Percentiles rank a stretch among this genome's conserved stretches.
Conservation (phyloP, 768 basidiomycete species). For the Podaxis mareebaensis region DNA sequence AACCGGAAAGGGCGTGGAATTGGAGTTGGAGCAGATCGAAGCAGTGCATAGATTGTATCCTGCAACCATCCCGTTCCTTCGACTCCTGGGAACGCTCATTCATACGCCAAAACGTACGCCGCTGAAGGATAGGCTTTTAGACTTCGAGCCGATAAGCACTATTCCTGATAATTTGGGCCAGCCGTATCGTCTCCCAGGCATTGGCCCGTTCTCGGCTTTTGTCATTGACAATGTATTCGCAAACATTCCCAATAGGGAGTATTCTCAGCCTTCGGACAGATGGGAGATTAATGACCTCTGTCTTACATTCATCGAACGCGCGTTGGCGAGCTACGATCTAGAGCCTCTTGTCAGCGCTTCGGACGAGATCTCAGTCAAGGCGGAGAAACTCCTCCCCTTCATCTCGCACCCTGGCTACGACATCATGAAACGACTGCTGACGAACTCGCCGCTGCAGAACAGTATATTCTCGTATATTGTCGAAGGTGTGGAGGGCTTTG, state of each 20-base stretch:
- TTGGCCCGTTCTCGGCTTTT: constrained; percentile 82
- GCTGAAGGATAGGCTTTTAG: constrained; percentile 56
- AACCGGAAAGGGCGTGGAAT: constrained; percentile 76
- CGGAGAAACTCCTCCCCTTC: constrained; percentile 54
- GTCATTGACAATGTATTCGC: constrained; percentile 89
- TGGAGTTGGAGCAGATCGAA: constrained; percentile 89
- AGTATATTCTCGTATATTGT: constrained; percentile 78
- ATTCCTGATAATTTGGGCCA: constrained; percentile 81
- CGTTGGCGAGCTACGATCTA: constrained; percentile 79
- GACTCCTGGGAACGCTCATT: constrained; percentile 78
- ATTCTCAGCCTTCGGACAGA: constrained; percentile 68
- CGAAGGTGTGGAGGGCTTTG: constrained; percentile 77
- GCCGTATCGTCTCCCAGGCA: constrained; percentile 77
- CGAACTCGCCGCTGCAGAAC: constrained; percentile 68
- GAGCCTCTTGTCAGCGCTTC: constrained; percentile 63
- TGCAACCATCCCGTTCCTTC: constrained; percentile 85
- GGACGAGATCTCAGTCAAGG: constrained; percentile 53
- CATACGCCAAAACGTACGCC: constrained; percentile 79
- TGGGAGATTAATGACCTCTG: constrained; percentile 89
- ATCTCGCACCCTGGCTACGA: constrained; percentile 87
- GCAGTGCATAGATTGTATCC: constrained; percentile 78
- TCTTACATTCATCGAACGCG: constrained; percentile 82
- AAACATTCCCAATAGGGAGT: constrained; percentile 74
- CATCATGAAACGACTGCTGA: constrained; percentile 76
- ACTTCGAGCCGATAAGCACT: constrained; percentile 65